A percentile compares a stretch with the other conserved stretches of the same genome.
These are phyloP conservation scores for Termitomyces sp. DNA, from an alignment of 768 basidiomycete genomes.

Conservation along the genomic window DNA sequence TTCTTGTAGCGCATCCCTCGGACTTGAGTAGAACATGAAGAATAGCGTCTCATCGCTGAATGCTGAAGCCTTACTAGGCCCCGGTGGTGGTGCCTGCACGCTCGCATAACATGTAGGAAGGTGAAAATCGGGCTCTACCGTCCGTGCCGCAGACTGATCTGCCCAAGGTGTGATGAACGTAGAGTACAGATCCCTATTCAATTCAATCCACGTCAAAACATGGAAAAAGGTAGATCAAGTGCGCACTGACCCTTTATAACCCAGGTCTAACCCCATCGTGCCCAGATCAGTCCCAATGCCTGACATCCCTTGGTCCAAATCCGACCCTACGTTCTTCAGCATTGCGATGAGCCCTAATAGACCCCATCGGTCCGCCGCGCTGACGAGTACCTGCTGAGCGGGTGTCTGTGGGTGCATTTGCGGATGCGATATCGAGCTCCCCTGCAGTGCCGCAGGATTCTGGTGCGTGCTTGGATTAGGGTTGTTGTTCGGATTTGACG, in stretches of 20 bases:
- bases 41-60: conserved; percentile 97
- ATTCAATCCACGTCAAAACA: conserved; percentile 11
- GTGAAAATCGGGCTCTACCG: conserved; percentile 89
- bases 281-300: conserved; percentile 89
- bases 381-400: conserved; percentile 88
- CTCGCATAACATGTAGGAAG: conserved; percentile 86
- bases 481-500: conserved; percentile 30
- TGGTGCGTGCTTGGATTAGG: conserved; percentile 27
- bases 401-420: conserved; percentile 78
- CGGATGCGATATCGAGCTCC: conserved; percentile 29
- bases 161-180: conserved; percentile 97
- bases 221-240: neutral
- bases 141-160: conserved; percentile 80
- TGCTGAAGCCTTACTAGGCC: conserved; percentile 71
- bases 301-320: conserved; percentile 77
- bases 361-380: conserved; percentile 95
- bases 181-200: conserved; percentile 74
- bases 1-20: conserved; percentile 90
- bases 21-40: conserved; percentile 96
- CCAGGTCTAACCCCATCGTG: conserved; percentile 90
- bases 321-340: conserved; percentile 75
- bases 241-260: conserved; percentile 67
- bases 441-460: conserved; percentile 29
- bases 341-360: conserved; percentile 80
- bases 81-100: conserved; percentile 84